Evolutionary conservation across 2,329 filamentous ascomycete genomes (phyloP).

Genomic region (Fusarium globosum): DNA sequence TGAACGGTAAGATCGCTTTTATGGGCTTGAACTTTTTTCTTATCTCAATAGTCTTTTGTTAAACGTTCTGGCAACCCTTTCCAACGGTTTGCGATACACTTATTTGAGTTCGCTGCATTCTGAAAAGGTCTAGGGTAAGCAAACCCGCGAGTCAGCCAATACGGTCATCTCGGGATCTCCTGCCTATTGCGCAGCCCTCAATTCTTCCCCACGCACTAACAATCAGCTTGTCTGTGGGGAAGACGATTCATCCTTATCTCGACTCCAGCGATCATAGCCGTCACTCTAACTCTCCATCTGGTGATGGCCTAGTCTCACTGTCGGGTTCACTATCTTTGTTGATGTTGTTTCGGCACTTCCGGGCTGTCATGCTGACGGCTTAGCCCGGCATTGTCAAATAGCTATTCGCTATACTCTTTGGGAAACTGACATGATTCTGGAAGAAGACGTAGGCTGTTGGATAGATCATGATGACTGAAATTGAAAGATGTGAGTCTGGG

Average conservation of each 20-base stretch:
- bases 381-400: slow-evolving; percentile 20
- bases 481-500: neutral
- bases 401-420: neutral
- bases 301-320: neutral
- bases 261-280: slow-evolving; percentile 29
- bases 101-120: too few species aligned
- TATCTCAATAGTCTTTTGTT: fast-evolving
- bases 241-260: slow-evolving; percentile 6
- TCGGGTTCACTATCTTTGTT: slow-evolving; percentile 32
- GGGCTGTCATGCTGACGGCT: neutral
- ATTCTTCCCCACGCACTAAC: neutral
- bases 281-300: neutral
- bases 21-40: neutral
- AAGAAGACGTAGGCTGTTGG: neutral
- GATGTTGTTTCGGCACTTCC: neutral
- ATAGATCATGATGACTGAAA: neutral
- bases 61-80: neutral
- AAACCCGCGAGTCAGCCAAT: neutral
- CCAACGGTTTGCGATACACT: neutral
- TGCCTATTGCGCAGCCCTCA: slow-evolving; percentile 6
- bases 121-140: neutral
- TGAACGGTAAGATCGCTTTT: too few species aligned
- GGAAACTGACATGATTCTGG: neutral
- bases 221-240: slow-evolving; percentile 3
- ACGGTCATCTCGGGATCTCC: slow-evolving; percentile 18